Evolutionary conservation across 2,329 filamentous ascomycete genomes (phyloP).

Genomic region (Xylariomycetidae sp.): DNA sequence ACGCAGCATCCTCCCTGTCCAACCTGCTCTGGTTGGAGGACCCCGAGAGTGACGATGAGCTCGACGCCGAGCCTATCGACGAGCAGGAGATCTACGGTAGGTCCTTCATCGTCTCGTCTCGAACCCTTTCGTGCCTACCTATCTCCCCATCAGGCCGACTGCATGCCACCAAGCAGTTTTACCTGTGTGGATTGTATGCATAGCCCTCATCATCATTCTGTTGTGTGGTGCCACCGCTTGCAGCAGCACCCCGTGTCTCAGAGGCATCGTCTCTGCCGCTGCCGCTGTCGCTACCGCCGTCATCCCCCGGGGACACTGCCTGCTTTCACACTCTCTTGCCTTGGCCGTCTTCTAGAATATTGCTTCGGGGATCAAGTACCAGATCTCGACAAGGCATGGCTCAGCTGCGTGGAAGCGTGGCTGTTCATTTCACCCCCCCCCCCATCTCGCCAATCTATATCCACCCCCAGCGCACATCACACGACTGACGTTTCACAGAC

Average conservation of each 20-base stretch:
- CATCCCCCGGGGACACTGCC: too few species aligned
- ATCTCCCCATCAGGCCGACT: too few species aligned
- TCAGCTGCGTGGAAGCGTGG: slow-evolving; percentile 1
- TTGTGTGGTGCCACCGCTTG: too few species aligned
- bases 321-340: too few species aligned
- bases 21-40: slow-evolving; percentile 33
- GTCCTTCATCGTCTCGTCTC: slow-evolving; percentile 15
- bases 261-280: slow-evolving; percentile 2
- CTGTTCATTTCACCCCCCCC: too few species aligned
- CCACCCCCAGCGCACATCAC: slow-evolving; percentile 6
- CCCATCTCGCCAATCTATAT: too few species aligned
- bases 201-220: too few species aligned
- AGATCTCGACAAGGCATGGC: background rate
- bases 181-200: too few species aligned
- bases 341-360: too few species aligned
- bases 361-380: background rate
- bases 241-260: slow-evolving; percentile 7
- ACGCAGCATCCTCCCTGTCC: slow-evolving; percentile 35
- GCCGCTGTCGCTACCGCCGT: too few species aligned
- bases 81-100: slow-evolving; percentile 94
- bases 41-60: slow-evolving; percentile 45
- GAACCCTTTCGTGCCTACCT: background rate
- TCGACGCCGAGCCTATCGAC: slow-evolving; percentile 76
- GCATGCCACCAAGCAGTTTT: too few species aligned
- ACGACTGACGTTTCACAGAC: slow-evolving; percentile 48